A percentile compares a stretch with the other conserved stretches of the same genome.
These are phyloP conservation scores for Annulohypoxylon moriforme DNA, from an alignment of 495 filamentous ascomycete species.

Conservation along the genomic window DNA sequence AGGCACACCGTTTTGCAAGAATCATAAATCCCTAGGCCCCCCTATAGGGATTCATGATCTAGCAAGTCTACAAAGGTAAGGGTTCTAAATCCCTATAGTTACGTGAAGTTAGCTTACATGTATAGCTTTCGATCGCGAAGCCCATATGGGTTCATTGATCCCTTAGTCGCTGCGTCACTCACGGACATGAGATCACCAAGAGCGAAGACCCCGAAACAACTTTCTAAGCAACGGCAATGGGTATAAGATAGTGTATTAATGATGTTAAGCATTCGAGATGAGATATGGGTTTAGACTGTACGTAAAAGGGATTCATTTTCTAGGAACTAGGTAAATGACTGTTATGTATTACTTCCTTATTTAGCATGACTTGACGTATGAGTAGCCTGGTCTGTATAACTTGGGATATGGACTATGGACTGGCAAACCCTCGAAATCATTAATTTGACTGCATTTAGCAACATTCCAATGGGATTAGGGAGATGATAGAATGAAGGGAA, in stretches of 20 bases:
- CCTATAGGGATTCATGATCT: conserved; percentile 27
- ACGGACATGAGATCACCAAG: conserved; percentile 11
- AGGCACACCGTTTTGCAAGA: conserved; percentile 35
- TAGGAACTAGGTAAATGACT: conserved; percentile 1
- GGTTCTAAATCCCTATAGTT: neutral
- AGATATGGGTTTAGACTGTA: conserved; percentile 13
- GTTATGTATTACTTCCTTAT: conserved; percentile 1
- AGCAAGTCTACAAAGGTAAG: conserved; percentile 40
- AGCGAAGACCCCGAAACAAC: conserved; percentile 27
- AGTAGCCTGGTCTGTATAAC: no score
- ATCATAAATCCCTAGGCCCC: conserved; percentile 34
- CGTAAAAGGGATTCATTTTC: conserved; percentile 5
- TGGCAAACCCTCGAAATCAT: no score
- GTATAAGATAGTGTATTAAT: conserved; percentile 18
- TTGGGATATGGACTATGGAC: no score
- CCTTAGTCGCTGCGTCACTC: conserved; percentile 31
- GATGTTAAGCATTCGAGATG: neutral
- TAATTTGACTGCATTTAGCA: no score
- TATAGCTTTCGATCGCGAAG: conserved; percentile 37
- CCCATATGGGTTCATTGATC: conserved; percentile 32
- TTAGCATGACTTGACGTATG: no score
- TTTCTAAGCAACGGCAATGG: conserved; percentile 28
- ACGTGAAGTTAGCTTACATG: conserved; percentile 6
- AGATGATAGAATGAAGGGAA: no score
- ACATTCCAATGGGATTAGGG: no score